Base-by-base conservation (phyloP, 2,329 filamentous ascomycete genomes). In the Trichocomaceae sp. region DNA sequence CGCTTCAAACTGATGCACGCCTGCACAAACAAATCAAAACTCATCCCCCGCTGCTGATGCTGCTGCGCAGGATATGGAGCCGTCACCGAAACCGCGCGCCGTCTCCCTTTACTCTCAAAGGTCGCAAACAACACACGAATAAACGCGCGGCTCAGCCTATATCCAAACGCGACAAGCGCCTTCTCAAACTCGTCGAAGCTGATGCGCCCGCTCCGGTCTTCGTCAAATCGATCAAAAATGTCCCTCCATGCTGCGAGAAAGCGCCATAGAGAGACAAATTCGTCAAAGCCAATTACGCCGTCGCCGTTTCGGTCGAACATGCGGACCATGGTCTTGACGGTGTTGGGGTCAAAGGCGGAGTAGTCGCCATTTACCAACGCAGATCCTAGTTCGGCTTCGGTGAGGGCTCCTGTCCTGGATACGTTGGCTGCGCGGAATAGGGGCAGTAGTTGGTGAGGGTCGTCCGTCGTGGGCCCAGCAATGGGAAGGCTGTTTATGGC, bases 261-360 rank as follows among this genome's bases (percentile, higher is more conserved):
- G 17, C 88, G 89, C 93, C 93, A 99, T 20, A 99, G 79, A 17
- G 90, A 92, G 68, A 91, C 95, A 72, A 99, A 99, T 73, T 97
- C 93, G 61, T 93, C 86, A 71, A 96, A 97, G 58, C 87, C 90
- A 69, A 99, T 95, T 13, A 87, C 88, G 50, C 91, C 90, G 59
- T 83, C 87, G 63, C 88, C 86, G 73, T 96, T 88, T 56, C 87
- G 88, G 75, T 97, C 92, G 74, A 99, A 99, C 93, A 99, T 97
- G 68, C 91, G 87, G 62, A 99, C 96, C 91, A 99, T 96, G 89
- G 97, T 96, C 66, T 87, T 87, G 61, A 97, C 91, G 1, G 93
- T 99, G 64, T 96, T 88, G 4, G 85, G 81, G 72, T 99, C 91
- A 70, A 99, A 99, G 4, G 90, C 83, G 1, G 89, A 89, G 83